Percentiles rank a stretch among this genome's conserved stretches.
Evolutionary conservation across 2,329 filamentous ascomycete genomes (phyloP).

Genomic region (Ceratocystis albifundus): DNA sequence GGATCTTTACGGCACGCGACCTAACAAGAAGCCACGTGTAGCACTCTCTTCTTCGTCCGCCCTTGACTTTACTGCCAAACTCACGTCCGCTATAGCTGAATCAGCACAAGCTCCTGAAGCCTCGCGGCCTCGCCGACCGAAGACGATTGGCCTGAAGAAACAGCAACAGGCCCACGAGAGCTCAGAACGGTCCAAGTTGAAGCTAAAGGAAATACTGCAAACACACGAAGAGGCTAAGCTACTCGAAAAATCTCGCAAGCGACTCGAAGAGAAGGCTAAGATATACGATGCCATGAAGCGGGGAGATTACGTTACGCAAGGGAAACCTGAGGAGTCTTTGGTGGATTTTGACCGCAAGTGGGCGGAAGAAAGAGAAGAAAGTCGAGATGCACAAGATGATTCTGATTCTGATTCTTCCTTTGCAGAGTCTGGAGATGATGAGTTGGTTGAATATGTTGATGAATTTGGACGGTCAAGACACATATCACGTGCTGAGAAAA

Average conservation of each 20-base stretch:
- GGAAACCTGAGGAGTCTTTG: slow-evolving; percentile 54
- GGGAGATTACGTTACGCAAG: slow-evolving; percentile 63
- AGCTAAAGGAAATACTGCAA: slow-evolving; percentile 34
- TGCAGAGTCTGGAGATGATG: slow-evolving; percentile 34
- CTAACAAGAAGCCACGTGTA: slow-evolving; percentile 56
- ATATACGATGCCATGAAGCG: slow-evolving; percentile 83
- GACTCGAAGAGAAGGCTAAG: slow-evolving; percentile 81
- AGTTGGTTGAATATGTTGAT: slow-evolving; percentile 77
- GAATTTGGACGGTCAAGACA: slow-evolving; percentile 78
- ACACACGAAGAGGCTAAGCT: slow-evolving; percentile 49
- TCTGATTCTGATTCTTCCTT: slow-evolving; percentile 27
- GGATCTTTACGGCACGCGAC: slow-evolving; percentile 64
- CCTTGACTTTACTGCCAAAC: slow-evolving; percentile 77
- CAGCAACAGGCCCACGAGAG: slow-evolving; percentile 32
- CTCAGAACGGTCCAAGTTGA: slow-evolving; percentile 34
- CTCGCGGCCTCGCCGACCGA: not conserved
- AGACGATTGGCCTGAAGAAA: slow-evolving; percentile 12
- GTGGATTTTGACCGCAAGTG: slow-evolving; percentile 96
- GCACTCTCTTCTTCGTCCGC: slow-evolving; percentile 60
- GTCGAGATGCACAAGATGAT: slow-evolving; percentile 33
- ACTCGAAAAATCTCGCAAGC: slow-evolving; percentile 59
- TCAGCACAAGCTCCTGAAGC: slow-evolving; percentile 32
- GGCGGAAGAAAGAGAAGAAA: slow-evolving; percentile 54
- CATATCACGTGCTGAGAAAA: slow-evolving; percentile 58
- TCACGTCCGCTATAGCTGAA: slow-evolving; percentile 66